Evolutionary conservation across 176 grass and related monocot genomes (phyloP).

Genomic region (Tuctoria greenei): DNA sequence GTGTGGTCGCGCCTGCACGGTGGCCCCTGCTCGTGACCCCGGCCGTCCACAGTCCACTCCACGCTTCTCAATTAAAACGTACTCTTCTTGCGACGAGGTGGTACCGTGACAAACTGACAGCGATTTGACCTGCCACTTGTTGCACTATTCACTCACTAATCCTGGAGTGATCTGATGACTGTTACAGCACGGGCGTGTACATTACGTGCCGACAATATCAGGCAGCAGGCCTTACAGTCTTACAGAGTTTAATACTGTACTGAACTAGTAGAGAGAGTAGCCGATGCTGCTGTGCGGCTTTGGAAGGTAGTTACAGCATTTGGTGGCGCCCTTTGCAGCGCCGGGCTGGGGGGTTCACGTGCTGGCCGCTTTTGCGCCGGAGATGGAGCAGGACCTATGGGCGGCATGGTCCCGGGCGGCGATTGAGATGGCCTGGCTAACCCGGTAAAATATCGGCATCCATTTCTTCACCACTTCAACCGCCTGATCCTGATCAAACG

Average conservation of each 20-base stretch:
- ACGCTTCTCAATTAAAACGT: no score
- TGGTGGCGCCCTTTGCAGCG: background rate
- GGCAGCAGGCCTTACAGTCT: background rate
- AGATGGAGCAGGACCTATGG: background rate
- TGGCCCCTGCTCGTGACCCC: no score
- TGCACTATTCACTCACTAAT: background rate
- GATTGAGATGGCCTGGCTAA: conserved; percentile 36
- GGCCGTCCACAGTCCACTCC: no score
- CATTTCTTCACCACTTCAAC: background rate
- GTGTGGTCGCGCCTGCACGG: no score
- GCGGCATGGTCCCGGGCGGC: background rate
- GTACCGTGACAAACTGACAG: no score
- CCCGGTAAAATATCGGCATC: background rate
- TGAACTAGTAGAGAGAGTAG: background rate
- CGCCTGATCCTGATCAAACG: conserved; percentile 5
- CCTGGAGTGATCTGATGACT: background rate
- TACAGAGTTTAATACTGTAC: background rate
- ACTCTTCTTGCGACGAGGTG: no score
- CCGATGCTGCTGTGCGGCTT: background rate
- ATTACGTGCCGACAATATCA: conserved; percentile 41
- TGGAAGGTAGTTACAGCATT: conserved; percentile 9
- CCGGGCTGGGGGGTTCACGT: conserved; percentile 23
- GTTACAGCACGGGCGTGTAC: background rate
- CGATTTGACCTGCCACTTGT: background rate
- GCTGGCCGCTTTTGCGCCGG: conserved; percentile 20